Evolutionary conservation across 1,284 basidiomycete species (phyloP), one percentile per base, ranked within the genome.

Genomic region (Papiliotrema fonsecae): DNA sequence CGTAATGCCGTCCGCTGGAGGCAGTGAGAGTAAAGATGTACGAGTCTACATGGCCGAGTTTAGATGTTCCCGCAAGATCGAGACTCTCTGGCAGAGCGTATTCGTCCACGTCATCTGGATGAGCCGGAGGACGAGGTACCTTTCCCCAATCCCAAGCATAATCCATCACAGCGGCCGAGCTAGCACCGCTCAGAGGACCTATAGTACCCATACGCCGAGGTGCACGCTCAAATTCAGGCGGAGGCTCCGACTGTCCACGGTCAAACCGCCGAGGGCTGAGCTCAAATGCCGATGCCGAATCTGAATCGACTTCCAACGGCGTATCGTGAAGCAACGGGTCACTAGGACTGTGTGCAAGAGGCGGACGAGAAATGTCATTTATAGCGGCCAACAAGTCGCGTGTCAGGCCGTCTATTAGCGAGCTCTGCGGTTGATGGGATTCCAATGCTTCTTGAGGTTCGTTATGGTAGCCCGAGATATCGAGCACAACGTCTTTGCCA

Each of bases 401-500:
- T 6, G 59, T 55, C 47, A 67, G 65, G 1, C 55, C 26, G 18
- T 62, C 56, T 21, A 57, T 47, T 1, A 53, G 31, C 5, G 47
- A 43, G 30, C 32, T 14, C 25, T 27, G 43, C 41, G 11, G 6
- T n/a, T 16, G 28, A 19, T 10, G 28, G 30, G 37, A 31, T 26
- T 44, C 45, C 30, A 22, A 44, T 27, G 46, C 44, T 22, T 46
- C 31, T 34, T 28, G 36, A 13, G 28, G 21, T 22, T 47, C 41
- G 45, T 47, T 60, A 51, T 75, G 72, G 62, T 77, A 78, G 1
- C 78, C 78, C 9, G 67, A 70, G 66, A 76, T 74, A 58, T 74
- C 70, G 53, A 78, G 52, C 21, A 75, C 73, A 75, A 76, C 64
- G 80, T 88, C 73, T 53, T 56, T 54, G 14, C 60, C 82, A 61